phyloP scores from a whole-genome alignment of 345 rosid genomes.

The Brassica napus region Da-Ae NC_063449.1:31864501-31865000 shows the following conservation, averaged over 20 bases:
- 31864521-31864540: slow-evolving; percentile 79
- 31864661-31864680: slow-evolving; percentile 88
- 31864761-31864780: slow-evolving; percentile 9
- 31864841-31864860: slow-evolving; percentile 80
- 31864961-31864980: slow-evolving; percentile 77
- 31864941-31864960: slow-evolving; percentile 85
- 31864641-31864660: slow-evolving; percentile 82
- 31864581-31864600: slow-evolving; percentile 82
- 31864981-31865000: slow-evolving; percentile 60
- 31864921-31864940: slow-evolving; percentile 69
- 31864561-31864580: slow-evolving; percentile 99
- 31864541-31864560: slow-evolving; percentile 88
- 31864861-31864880: slow-evolving; percentile 92
- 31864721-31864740: slow-evolving; percentile 68
- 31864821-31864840: slow-evolving; percentile 70
- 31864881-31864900: slow-evolving; percentile 84
- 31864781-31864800: not conserved
- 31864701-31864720: slow-evolving; percentile 72
- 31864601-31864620: slow-evolving; percentile 64
- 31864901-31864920: slow-evolving; percentile 80
- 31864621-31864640: slow-evolving; percentile 74
- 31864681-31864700: slow-evolving; percentile 99
- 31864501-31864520: slow-evolving; percentile 45
- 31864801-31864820: slow-evolving; percentile 68
- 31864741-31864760: not conserved